Base-by-base conservation (phyloP, 176 grass and related monocot species). In the Carex kokanica region DNA sequence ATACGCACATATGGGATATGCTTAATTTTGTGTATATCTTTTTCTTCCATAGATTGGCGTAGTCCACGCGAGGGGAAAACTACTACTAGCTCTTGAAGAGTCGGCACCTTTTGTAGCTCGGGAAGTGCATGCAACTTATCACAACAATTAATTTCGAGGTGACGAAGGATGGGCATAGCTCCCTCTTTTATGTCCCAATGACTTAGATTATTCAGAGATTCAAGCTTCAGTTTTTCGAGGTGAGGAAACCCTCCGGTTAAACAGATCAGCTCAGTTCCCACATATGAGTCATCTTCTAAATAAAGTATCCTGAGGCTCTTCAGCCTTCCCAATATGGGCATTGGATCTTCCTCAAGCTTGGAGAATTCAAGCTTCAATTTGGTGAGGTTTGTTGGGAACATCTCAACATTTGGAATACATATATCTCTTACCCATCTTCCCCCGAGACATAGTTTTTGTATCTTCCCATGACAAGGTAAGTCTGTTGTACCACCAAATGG, bases 121-220 rank as follows among this genome's bases (percentile, higher is more conserved):
- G 41, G 8, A 45, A 45, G 41, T 45, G 41, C 0, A 1, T n/a
- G n/a, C n/a, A n/a, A n/a, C n/a, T n/a, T n/a, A n/a, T n/a, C n/a
- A n/a, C n/a, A n/a, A n/a, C n/a, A n/a, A n/a, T n/a, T n/a, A n/a
- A n/a, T n/a, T n/a, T n/a, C n/a, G 8, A 45, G 41, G 41, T 45
- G 41, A 45, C 8, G 7, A 45, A 45, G 8, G 41, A 9, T 45
- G 58, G 58, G 58, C 58, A 60, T 60, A 60, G 58, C 58, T 60
- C 58, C 58, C n/a, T 60, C n/a, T 60, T 60, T 21, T 23, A 23
- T 60, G n/a, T 60, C n/a, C 58, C 58, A 60, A 23, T 60, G 58
- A 18, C n/a, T 0, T 60, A 60, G 18, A 7, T 60, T 60, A 1
- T 0, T 0, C 6, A 60, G n/a, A 7, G 0, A 0, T 2, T 0